Base-by-base conservation (phyloP, 352 stramenopile species). In the Thraustotheca clavata region DNA sequence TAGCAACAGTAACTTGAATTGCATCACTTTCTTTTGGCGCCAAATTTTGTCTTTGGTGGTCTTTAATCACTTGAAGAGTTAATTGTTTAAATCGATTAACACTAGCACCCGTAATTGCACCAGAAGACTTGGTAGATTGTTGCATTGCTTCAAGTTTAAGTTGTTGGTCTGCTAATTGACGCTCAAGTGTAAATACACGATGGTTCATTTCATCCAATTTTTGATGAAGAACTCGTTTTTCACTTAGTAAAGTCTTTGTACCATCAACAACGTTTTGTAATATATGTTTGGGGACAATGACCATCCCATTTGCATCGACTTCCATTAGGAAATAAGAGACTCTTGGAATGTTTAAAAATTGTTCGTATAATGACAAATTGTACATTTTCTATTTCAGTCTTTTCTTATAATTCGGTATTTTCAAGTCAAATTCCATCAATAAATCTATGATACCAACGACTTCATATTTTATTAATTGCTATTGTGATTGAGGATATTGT, bases 261-360 rank as follows among this genome's bases (percentile, higher is more conserved):
- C 57, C 57, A 18, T 65, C 57, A n/a, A 65, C 57, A 7, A 65
- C 57, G 26, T 65, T 65, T 32, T 65, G 38, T 27, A 65, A 35
- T 33, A 65, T 65, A 32, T 65, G 57, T 46, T 65, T 65, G 20
- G 57, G 57, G 41, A 65, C 57, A 27, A 65, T 41, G 1, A 65
- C 43, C 11, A 31, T 52, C 1, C 43, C 43, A 18, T 9, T 20
- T 6, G 11, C 43, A 2, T 52, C 43, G 2, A 11, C 8, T 24
- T 52, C 43, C n/a, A n/a, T n/a, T n/a, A n/a, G n/a, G n/a, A n/a
- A n/a, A n/a, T n/a, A n/a, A n/a, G n/a, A n/a, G n/a, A n/a, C n/a
- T n/a, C n/a, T n/a, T n/a, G n/a, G n/a, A n/a, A n/a, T n/a, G n/a
- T n/a, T n/a, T n/a, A n/a, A n/a, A n/a, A n/a, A n/a, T n/a, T n/a